A percentile compares a stretch with the other conserved stretches of the same genome.
These are phyloP conservation scores for Cucurbita pepo DNA, from an alignment of 306 rosid genomes.

Conservation along the genomic window DNA sequence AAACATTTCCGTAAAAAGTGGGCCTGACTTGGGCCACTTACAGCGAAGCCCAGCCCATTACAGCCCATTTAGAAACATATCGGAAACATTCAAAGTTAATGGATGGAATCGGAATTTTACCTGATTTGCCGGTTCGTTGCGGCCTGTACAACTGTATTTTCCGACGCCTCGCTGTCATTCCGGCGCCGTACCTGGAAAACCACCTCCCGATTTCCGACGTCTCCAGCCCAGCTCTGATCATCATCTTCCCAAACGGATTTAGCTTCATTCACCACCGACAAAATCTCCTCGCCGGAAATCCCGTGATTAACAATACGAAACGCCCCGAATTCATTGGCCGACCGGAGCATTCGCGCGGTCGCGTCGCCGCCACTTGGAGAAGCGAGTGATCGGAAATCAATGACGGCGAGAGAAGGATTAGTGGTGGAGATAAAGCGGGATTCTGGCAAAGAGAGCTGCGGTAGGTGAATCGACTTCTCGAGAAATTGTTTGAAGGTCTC, in stretches of 20 bases:
- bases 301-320: constrained; percentile 48
- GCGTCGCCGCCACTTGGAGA: background rate
- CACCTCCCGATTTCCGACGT: constrained; percentile 14
- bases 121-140: constrained; percentile 27
- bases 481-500: constrained; percentile 39
- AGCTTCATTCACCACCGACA: constrained; percentile 23
- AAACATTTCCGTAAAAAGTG: background rate
- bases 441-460: constrained; percentile 35
- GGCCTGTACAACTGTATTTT: background rate
- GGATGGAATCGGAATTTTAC: constrained; percentile 17
- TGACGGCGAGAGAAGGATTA: constrained; percentile 16
- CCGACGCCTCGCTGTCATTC: constrained; percentile 14
- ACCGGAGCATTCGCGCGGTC: constrained; percentile 14
- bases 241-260: constrained; percentile 11
- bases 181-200: constrained; percentile 28
- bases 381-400: constrained; percentile 32
- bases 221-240: background rate
- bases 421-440: background rate
- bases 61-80: background rate
- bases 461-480: constrained; percentile 28
- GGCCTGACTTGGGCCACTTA: background rate
- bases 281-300: constrained; percentile 29
- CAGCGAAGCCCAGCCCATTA: background rate
- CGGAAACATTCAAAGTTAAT: background rate
- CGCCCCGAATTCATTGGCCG: constrained; percentile 37